Base-by-base conservation (phyloP, 352 stramenopile species). In the Phytopythium delawarense region DNA sequence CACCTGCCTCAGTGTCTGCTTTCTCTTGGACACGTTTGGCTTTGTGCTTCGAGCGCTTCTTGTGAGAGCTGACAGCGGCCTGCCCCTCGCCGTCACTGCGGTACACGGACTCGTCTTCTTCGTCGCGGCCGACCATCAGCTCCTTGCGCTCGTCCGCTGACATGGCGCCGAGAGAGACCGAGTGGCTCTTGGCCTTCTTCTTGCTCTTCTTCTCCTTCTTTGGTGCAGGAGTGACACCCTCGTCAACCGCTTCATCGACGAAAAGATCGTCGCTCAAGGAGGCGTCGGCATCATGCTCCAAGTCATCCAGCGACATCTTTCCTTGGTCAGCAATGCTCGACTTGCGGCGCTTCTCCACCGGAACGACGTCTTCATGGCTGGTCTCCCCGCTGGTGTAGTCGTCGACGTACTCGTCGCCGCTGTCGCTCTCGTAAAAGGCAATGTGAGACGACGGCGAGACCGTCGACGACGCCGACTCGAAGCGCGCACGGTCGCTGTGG, bases 41-140 rank as follows among this genome's bases (percentile, higher is more conserved):
- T n/a, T 68, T 67, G 21, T 70, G 55, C 55, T 49, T 77, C 12
- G 70, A 71, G 35, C 69, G 75, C 23, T 76, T 74, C 62, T 70
- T 73, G 37, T 70, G 64, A 28, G 60, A 64, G 35, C 65, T 74
- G 35, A 28, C 59, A 2, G 35, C 39, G 1, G 6, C 35, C 11
- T 8, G 35, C 25, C 66, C 58, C 13, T 79, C 64, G 9, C 57
- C 32, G 16, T 76, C 67, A 28, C 70, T 80, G 16, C 65, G 57
- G 0, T 72, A 67, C 35, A 57, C 65, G 9, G 7, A 5, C 11
- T 60, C 39, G 12, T 28, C 37, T 15, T 60, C 55, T 1, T 48
- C n/a, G 12, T 59, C 15, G 9, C 9, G 28, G 6, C 37, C 55
- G 28, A 52, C 40, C 37, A 60, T 57, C 6, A 40, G 34, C n/a